Evolutionary conservation across 345 rosid species (phyloP).

Genomic region (Punica granatum): DNA sequence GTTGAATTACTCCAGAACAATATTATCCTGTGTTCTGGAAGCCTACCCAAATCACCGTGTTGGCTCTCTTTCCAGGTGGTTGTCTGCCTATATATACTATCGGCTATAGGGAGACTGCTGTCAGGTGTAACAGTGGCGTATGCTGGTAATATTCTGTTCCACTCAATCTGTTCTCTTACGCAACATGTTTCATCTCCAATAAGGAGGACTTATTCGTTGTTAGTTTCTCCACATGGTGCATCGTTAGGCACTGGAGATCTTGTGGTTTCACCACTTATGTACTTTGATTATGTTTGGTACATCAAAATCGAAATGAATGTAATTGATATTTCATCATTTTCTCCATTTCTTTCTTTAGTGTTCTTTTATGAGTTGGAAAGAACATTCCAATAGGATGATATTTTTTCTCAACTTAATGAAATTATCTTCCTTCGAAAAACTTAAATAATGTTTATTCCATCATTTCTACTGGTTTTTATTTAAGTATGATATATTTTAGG

Average conservation of each 20-base stretch:
- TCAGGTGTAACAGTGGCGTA: conserved; percentile 87
- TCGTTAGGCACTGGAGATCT: neutral
- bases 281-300: too few species aligned
- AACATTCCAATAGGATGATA: too few species aligned
- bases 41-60: neutral
- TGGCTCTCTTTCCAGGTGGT: conserved; percentile 43
- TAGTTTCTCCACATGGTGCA: neutral
- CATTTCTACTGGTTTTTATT: too few species aligned
- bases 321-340: too few species aligned
- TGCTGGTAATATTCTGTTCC: conserved; percentile 53
- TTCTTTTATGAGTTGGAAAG: too few species aligned
- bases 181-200: neutral
- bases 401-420: too few species aligned
- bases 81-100: conserved; percentile 60
- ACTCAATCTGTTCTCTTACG: neutral
- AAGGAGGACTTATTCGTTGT: neutral
- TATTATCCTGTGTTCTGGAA: neutral
- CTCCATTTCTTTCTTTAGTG: too few species aligned
- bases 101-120: conserved; percentile 69
- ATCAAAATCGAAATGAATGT: too few species aligned
- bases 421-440: too few species aligned
- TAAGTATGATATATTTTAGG: too few species aligned
- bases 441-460: too few species aligned
- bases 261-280: too few species aligned
- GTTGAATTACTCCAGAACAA: neutral